phyloP scores from a whole-genome alignment of 805 yeast genomes.

The Metschnikowia orientalis region DNA sequence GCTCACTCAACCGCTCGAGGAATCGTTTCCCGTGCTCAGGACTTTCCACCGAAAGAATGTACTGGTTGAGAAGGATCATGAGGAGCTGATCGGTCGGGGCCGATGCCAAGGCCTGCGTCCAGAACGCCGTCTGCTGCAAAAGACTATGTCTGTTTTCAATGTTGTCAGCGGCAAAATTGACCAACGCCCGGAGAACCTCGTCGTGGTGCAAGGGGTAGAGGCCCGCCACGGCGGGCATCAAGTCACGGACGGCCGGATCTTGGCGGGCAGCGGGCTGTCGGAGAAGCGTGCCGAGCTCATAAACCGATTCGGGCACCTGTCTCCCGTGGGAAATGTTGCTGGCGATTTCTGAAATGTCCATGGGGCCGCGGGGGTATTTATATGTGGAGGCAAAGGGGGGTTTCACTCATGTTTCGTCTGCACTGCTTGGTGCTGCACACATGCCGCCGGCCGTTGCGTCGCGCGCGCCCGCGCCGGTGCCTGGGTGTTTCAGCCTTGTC shows the following conservation, averaged over 20 bases:
- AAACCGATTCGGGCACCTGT: conserved; percentile 1
- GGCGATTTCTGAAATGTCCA: too few relatives aligned
- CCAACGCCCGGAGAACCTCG: conserved; percentile 26
- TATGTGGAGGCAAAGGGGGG: too few relatives aligned
- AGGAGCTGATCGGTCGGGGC: conserved; percentile 12
- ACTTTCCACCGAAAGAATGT: conserved; percentile 25
- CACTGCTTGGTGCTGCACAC: too few relatives aligned
- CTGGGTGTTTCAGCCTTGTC: too few relatives aligned
- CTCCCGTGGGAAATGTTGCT: too few relatives aligned
- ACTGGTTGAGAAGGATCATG: conserved; percentile 29
- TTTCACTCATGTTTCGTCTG: too few relatives aligned
- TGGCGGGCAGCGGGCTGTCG: conserved; percentile 21
- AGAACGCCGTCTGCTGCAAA: conserved; percentile 10
- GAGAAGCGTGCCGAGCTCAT: conserved; percentile 15
- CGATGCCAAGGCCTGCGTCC: conserved; percentile 5
- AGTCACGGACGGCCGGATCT: conserved; percentile 5
- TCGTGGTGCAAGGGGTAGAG: conserved; percentile 8
- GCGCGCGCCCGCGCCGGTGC: too few relatives aligned
- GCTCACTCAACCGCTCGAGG: conserved; percentile 6
- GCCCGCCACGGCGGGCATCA: conserved; percentile 12
- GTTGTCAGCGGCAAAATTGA: conserved; percentile 36
- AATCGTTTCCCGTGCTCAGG: conserved; percentile 18
- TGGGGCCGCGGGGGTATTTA: too few relatives aligned
- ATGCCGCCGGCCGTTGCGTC: too few relatives aligned
- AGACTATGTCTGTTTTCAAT: conserved; percentile 18